These are phyloP conservation scores for Volutella citrinella DNA, from an alignment of 2,329 filamentous ascomycete species.

Conservation along the genomic window DNA sequence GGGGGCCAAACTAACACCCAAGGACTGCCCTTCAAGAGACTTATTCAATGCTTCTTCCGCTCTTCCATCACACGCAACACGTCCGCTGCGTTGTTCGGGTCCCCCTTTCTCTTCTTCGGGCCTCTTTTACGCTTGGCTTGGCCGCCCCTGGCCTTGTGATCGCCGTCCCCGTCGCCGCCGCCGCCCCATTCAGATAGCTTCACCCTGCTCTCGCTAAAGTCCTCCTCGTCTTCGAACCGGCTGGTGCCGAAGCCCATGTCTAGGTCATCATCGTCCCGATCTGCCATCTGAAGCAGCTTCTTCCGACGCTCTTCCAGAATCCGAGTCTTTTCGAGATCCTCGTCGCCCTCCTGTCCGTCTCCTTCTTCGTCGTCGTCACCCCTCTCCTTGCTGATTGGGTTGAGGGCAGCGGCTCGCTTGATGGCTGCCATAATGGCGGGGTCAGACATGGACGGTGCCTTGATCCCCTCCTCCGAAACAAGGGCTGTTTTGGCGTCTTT, in stretches of 20 bases:
- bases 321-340: conserved; percentile 43
- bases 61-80: conserved; percentile 76
- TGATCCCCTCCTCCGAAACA: conserved; percentile 49
- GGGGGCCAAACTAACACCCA: no score
- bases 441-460: conserved; percentile 62
- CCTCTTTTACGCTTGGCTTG: conserved; percentile 65
- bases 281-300: conserved; percentile 69
- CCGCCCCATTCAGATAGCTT: conserved; percentile 67
- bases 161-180: conserved; percentile 51
- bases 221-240: conserved; percentile 83
- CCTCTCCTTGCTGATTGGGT: conserved; percentile 41
- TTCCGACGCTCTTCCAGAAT: conserved; percentile 67
- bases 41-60: conserved; percentile 40
- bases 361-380: conserved; percentile 24
- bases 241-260: conserved; percentile 93
- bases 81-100: conserved; percentile 75
- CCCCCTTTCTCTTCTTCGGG: conserved; percentile 72
- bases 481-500: conserved; percentile 54
- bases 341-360: conserved; percentile 37
- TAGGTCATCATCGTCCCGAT: conserved; percentile 84
- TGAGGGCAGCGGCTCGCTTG: conserved; percentile 73
- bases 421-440: conserved; percentile 79
- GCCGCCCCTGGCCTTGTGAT: conserved; percentile 41
- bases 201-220: conserved; percentile 65
- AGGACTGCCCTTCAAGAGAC: no score